phyloP scores from a whole-genome alignment of 352 stramenopile species.

The Phytophthora pisi region DNA sequence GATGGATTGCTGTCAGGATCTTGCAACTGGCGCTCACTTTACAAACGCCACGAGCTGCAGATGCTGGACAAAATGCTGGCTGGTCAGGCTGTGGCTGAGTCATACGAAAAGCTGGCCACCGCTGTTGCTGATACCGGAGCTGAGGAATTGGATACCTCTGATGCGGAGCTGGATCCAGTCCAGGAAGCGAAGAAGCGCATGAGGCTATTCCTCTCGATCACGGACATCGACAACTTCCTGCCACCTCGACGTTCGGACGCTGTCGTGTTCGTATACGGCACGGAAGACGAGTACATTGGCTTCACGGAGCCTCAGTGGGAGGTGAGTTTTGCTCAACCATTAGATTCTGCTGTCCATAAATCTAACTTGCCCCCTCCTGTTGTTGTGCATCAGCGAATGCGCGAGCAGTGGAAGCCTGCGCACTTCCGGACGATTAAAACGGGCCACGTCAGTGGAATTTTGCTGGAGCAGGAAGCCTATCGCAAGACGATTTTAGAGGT shows the following conservation, averaged over 20 bases:
- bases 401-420: slow-evolving; percentile 57
- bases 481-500: slow-evolving; percentile 76
- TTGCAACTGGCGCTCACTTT: slow-evolving; percentile 78
- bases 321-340: slow-evolving; percentile 25
- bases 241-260: slow-evolving; percentile 67
- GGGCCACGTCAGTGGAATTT: slow-evolving; percentile 80
- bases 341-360: neutral
- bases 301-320: slow-evolving; percentile 63
- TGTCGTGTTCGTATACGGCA: slow-evolving; percentile 77
- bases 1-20: slow-evolving; percentile 76
- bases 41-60: slow-evolving; percentile 69
- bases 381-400: slow-evolving; percentile 44
- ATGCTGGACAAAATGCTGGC: slow-evolving; percentile 75
- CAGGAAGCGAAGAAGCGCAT: slow-evolving; percentile 80
- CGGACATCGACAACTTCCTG: slow-evolving; percentile 84
- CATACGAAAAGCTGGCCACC: slow-evolving; percentile 23
- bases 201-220: slow-evolving; percentile 80
- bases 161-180: slow-evolving; percentile 47
- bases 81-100: slow-evolving; percentile 37
- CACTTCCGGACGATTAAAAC: slow-evolving; percentile 72
- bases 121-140: neutral
- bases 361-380: neutral
- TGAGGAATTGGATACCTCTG: neutral
- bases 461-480: slow-evolving; percentile 74
- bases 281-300: slow-evolving; percentile 82